These are phyloP conservation scores for Candida tallmaniae DNA, from an alignment of 805 yeast genomes.

Conservation along the genomic window DNA sequence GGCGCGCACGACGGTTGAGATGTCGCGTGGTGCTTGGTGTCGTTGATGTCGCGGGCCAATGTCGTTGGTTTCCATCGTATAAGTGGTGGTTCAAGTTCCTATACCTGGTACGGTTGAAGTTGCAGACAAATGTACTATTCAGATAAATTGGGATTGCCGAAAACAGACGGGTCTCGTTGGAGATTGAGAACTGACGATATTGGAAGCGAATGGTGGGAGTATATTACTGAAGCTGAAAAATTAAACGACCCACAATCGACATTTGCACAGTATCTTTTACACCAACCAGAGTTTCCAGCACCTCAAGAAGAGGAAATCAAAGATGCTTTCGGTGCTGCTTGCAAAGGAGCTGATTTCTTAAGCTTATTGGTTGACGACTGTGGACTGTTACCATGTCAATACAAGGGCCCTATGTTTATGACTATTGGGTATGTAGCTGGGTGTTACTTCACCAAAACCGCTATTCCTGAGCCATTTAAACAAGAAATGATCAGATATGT, in stretches of 20 bases:
- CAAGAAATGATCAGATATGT: conserved; percentile 78
- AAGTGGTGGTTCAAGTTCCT: neutral
- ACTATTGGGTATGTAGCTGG: conserved; percentile 82
- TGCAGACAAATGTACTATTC: conserved; percentile 52
- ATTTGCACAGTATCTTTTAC: conserved; percentile 53
- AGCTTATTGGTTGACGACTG: conserved; percentile 66
- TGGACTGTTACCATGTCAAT: conserved; percentile 90
- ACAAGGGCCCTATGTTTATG: conserved; percentile 98
- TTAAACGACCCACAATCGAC: conserved; percentile 46
- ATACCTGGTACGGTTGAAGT: too few relatives aligned
- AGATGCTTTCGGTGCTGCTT: conserved; percentile 57
- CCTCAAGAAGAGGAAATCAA: conserved; percentile 37
- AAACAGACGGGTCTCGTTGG: conserved; percentile 74
- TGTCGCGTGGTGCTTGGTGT: neutral
- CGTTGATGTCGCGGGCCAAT: neutral
- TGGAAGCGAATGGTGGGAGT: conserved; percentile 85
- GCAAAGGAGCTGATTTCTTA: conserved; percentile 71
- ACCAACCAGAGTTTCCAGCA: conserved; percentile 30
- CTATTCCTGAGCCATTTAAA: conserved; percentile 61
- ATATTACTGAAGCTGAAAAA: conserved; percentile 38
- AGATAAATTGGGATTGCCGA: conserved; percentile 62
- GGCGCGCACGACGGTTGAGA: neutral
- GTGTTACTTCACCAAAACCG: conserved; percentile 61
- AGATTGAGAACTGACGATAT: conserved; percentile 60
- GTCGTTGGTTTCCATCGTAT: too few relatives aligned